These are phyloP conservation scores for Vanilla planifolia DNA, from an alignment of 106 monocot genomes.

Conservation along the genomic window DNA sequence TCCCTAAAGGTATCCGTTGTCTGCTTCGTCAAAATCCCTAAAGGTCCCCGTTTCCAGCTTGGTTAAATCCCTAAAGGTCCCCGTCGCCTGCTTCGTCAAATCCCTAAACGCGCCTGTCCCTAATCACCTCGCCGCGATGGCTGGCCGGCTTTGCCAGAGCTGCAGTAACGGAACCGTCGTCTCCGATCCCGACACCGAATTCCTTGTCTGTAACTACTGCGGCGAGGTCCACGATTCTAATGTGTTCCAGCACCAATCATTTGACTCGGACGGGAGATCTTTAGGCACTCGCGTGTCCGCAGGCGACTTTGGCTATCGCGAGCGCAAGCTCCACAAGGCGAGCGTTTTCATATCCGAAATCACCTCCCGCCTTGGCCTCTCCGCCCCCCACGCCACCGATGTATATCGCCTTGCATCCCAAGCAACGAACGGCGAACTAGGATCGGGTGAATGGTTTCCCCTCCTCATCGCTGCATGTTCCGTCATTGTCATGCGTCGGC, in stretches of 20 bases:
- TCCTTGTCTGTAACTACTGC: conserved; percentile 42
- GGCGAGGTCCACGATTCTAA: conserved; percentile 27
- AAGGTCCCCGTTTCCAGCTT: too few species aligned
- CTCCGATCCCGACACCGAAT: conserved; percentile 29
- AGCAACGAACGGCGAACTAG: conserved; percentile 44
- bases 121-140: too few species aligned
- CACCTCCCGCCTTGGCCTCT: conserved; percentile 43
- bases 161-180: conserved; percentile 34
- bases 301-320: conserved; percentile 30
- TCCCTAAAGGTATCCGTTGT: too few species aligned
- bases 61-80: too few species aligned
- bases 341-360: conserved; percentile 17
- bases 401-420: conserved; percentile 24
- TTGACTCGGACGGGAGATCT: conserved; percentile 21
- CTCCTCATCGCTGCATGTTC: conserved; percentile 55
- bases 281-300: conserved; percentile 17
- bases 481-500: conserved; percentile 34
- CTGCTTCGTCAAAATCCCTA: too few species aligned
- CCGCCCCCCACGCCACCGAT: conserved; percentile 23
- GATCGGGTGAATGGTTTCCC: conserved; percentile 46
- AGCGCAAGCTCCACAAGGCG: conserved; percentile 35
- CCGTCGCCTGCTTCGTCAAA: too few species aligned
- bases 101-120: too few species aligned
- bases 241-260: conserved; percentile 30
- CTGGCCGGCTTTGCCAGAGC: conserved; percentile 5